A percentile compares a stretch with the other conserved stretches of the same genome.
Evolutionary conservation across 2,329 filamentous ascomycete genomes (phyloP).

Genomic region (Arthroderma sp.): DNA sequence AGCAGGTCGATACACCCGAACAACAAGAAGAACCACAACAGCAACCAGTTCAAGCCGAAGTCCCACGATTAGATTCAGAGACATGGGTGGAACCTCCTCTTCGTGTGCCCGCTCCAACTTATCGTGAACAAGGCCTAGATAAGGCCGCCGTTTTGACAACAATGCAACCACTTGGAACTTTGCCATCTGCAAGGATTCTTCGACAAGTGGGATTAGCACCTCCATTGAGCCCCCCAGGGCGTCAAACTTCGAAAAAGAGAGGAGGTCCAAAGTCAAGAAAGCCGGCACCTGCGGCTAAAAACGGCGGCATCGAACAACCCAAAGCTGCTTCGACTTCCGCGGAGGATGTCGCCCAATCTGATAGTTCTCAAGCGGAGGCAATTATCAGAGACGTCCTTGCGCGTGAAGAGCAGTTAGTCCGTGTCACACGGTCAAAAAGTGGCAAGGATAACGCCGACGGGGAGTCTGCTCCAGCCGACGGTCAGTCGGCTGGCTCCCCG

Average conservation of each 20-base stretch:
- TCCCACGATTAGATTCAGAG: conserved; percentile 16
- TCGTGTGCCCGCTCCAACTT: conserved; percentile 49
- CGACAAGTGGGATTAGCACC: conserved; percentile 34
- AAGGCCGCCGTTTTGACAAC: conserved; percentile 64
- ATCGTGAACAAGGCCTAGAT: conserved; percentile 54
- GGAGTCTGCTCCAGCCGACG: conserved; percentile 9
- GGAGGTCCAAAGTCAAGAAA: conserved; percentile 7
- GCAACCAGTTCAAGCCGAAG: not conserved
- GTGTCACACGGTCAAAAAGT: conserved; percentile 7
- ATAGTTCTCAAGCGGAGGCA: conserved; percentile 2
- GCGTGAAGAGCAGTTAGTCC: conserved; percentile 5
- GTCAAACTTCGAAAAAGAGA: conserved; percentile 8
- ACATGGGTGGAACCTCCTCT: conserved; percentile 46
- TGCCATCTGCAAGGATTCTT: conserved; percentile 52
- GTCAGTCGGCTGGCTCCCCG: conserved; percentile 3
- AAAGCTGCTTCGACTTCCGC: conserved; percentile 10
- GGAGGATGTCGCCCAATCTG: conserved; percentile 6
- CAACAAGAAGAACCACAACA: conserved; percentile 1
- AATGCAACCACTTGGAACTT: conserved; percentile 68
- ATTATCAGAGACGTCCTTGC: conserved; percentile 2
- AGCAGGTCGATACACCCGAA: not conserved
- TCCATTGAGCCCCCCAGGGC: conserved; percentile 23
- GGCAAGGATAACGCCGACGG: conserved; percentile 7
- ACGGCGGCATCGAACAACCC: conserved; percentile 10
- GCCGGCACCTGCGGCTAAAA: conserved; percentile 7